These are phyloP conservation scores for Kwoniella dendrophila DNA, from an alignment of 768 basidiomycete species.

Conservation along the genomic window DNA sequence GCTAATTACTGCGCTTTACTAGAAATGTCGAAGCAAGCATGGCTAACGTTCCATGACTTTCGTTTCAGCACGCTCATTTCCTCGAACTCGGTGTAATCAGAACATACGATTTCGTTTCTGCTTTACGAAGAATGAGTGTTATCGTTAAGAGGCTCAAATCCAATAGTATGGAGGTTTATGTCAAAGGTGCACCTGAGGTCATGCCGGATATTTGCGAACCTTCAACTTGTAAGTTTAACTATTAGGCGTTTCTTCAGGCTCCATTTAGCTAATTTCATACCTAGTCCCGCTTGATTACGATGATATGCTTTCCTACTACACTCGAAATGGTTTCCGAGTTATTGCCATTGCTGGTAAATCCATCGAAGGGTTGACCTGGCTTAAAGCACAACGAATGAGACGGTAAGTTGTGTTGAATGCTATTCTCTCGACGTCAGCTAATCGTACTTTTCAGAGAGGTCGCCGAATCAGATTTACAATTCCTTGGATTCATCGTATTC, in stretches of 20 bases:
- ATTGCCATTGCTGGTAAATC: constrained; percentile 98
- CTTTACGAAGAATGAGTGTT: constrained; percentile 93
- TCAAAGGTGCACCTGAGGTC: constrained; percentile 98
- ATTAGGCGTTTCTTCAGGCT: not conserved
- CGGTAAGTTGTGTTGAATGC: constrained; percentile 61
- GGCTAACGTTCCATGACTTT: too few species aligned
- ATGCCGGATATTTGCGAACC: constrained; percentile 93
- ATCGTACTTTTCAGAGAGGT: constrained; percentile 68
- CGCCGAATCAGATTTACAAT: constrained; percentile 84
- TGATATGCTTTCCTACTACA: constrained; percentile 94
- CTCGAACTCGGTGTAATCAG: constrained; percentile 94
- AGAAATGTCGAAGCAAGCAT: too few species aligned
- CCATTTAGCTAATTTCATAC: not conserved
- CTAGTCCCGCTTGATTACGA: constrained; percentile 95
- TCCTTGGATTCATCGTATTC: constrained; percentile 94
- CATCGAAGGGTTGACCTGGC: constrained; percentile 89
- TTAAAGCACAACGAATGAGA: constrained; percentile 95
- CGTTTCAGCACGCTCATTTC: constrained; percentile 84
- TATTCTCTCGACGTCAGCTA: constrained; percentile 17
- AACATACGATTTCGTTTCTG: constrained; percentile 93
- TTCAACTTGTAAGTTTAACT: constrained; percentile 72
- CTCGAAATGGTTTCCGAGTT: constrained; percentile 92
- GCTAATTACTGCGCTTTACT: too few species aligned
- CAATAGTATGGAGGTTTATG: constrained; percentile 93
- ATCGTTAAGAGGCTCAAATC: constrained; percentile 94